Conservation (phyloP, 2,329 filamentous ascomycete genomes). For the Hypoxylon sp. region DNA sequence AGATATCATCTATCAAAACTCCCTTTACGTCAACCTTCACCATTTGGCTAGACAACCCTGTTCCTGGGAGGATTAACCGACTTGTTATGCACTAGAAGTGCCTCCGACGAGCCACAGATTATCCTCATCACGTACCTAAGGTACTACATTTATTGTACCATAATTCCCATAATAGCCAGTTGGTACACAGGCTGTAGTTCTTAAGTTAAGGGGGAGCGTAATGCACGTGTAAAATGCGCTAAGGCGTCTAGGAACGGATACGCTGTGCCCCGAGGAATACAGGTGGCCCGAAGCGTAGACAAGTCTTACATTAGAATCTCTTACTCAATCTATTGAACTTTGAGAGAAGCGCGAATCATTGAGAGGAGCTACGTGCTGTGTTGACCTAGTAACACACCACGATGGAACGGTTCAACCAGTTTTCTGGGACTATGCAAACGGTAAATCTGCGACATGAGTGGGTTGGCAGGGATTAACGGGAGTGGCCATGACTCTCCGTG, state of each 20-base stretch:
- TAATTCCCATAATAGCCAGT: conserved; percentile 47
- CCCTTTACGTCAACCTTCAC: conserved; percentile 36
- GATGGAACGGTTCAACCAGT: conserved; percentile 47
- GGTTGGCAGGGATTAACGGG: conserved; percentile 41
- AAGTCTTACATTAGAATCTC: conserved; percentile 42
- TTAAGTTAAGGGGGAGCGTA: conserved; percentile 36
- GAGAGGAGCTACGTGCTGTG: conserved; percentile 39
- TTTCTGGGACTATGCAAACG: conserved; percentile 46
- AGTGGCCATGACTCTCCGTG: conserved; percentile 36
- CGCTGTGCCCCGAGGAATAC: conserved; percentile 35
- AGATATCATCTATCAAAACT: conserved; percentile 33
- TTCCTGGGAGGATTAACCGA: conserved; percentile 44
- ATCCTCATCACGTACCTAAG: conserved; percentile 35
- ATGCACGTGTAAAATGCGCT: conserved; percentile 42
- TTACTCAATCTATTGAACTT: conserved; percentile 43
- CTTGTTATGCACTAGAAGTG: conserved; percentile 42
- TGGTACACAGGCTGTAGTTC: conserved; percentile 41
- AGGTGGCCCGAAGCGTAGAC: conserved; percentile 44
- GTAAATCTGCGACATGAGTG: conserved; percentile 39
- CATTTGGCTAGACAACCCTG: conserved; percentile 38
- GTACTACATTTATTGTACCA: conserved; percentile 37
- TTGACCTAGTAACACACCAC: conserved; percentile 43
- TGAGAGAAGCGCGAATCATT: conserved; percentile 37
- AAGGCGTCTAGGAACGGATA: conserved; percentile 42
- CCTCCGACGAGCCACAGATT: conserved; percentile 44